Evolutionary conservation across 106 monocot genomes (phyloP), one percentile per base, ranked within the genome.

Genomic region (Phalaenopsis aphrodite): DNA sequence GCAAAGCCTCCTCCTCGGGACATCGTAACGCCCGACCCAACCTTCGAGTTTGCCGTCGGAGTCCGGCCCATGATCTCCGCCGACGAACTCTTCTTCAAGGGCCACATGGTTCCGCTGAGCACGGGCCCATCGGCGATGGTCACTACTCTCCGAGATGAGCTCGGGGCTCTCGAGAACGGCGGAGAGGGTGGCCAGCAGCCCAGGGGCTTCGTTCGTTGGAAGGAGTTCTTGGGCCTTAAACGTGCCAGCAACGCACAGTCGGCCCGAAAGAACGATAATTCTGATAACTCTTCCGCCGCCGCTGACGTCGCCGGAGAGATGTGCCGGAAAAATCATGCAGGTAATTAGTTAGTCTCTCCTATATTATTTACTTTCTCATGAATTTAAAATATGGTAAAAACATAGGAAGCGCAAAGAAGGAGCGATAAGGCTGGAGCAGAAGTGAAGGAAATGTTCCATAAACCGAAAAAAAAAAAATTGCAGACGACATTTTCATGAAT

Each of bases 51-150:
- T 80, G 72, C 89, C 8, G 89, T 87, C 21, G 82, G 87, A 14
- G 78, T 79, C 71, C 84, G 77, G 61, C 81, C 78, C 19, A 89
- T 89, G 89, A 85, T 89, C 65, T 84, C 87, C 21, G 89, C 89
- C 39, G 89, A 89, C 79, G 87, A 89, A 73, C 86, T 89, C 82
- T 87, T 89, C 87, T 89, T 82, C 78, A 87, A 87, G 76, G 89
- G 89, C 39, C 71, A 83, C 39, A 66, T 89, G n/a, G 67, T 87
- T 43, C 89, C 89, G 6, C 80, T 89, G 10, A 71, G 65, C 72
- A 15, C 30, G 55, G 15, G 30, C 1, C 57, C 8, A 15, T 36
- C 6, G 76, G 46, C 58, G 3, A 49, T 80, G 52, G 43, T 74
- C 11, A 85, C 78, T 12, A 90, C 90, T 17, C 83, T 90, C 15